Conservation (phyloP, 2,329 filamentous ascomycete genomes). For the Dendrostoma leiphaemia region DNA sequence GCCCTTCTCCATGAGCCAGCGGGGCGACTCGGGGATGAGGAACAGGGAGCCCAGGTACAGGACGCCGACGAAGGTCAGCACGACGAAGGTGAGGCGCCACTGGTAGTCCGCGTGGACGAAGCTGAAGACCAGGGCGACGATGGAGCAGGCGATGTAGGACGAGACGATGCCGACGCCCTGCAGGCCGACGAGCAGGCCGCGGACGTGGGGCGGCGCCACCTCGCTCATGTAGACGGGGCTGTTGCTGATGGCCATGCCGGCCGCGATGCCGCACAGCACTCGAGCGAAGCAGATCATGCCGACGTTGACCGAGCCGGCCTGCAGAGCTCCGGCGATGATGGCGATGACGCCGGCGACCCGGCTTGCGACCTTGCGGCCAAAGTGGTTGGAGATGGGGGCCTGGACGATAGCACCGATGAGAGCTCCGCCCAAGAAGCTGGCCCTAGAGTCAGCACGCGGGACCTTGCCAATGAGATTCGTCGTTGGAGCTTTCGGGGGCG, state of each 20-base stretch:
- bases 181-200: constrained; percentile 24
- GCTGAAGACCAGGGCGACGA: constrained; percentile 24
- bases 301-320: not conserved
- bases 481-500: no score
- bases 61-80: constrained; percentile 19
- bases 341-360: not conserved
- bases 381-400: not conserved
- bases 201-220: constrained; percentile 25
- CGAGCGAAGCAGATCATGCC: not conserved
- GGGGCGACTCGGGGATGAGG: constrained; percentile 23
- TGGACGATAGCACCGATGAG: no score
- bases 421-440: no score
- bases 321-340: not conserved
- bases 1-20: constrained; percentile 23
- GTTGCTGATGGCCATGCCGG: not conserved
- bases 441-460: no score
- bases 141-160: constrained; percentile 25
- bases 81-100: constrained; percentile 26
- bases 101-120: constrained; percentile 24
- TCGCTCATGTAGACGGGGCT: constrained; percentile 23
- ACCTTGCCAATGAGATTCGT: no score
- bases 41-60: constrained; percentile 20
- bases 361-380: not conserved
- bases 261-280: not conserved
- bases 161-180: constrained; percentile 27